Evolutionary conservation across 345 rosid species (phyloP).

Genomic region (Acer negundo): DNA sequence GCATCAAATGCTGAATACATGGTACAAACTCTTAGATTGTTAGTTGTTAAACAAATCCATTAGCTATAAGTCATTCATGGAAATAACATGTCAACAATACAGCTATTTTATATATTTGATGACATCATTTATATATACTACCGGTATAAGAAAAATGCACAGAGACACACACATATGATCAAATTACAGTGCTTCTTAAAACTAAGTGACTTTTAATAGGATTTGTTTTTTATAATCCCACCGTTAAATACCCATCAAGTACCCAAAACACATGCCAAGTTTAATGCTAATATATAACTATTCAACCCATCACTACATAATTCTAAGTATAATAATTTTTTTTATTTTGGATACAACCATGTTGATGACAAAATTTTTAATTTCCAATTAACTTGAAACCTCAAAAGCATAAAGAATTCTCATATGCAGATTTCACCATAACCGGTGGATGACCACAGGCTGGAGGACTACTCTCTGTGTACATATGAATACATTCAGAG

Average conservation of each 20-base stretch:
- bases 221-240: background rate
- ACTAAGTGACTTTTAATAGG: background rate
- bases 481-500: background rate
- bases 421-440: background rate
- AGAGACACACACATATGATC: background rate
- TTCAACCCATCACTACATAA: background rate
- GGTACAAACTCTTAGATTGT: background rate
- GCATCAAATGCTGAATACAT: background rate
- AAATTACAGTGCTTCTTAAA: background rate
- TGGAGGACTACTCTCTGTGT: background rate
- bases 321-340: background rate
- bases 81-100: background rate
- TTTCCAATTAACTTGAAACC: background rate
- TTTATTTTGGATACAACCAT: background rate
- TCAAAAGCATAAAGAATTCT: background rate
- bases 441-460: background rate
- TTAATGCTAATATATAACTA: background rate
- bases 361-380: background rate
- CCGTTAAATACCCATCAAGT: background rate
- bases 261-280: background rate
- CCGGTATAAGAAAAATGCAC: background rate
- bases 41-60: background rate
- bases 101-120: constrained; percentile 1
- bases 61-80: background rate
- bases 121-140: background rate